Evolutionary conservation across 1,139 yeast genomes (phyloP).

Genomic region (Geotrichum australiense): DNA sequence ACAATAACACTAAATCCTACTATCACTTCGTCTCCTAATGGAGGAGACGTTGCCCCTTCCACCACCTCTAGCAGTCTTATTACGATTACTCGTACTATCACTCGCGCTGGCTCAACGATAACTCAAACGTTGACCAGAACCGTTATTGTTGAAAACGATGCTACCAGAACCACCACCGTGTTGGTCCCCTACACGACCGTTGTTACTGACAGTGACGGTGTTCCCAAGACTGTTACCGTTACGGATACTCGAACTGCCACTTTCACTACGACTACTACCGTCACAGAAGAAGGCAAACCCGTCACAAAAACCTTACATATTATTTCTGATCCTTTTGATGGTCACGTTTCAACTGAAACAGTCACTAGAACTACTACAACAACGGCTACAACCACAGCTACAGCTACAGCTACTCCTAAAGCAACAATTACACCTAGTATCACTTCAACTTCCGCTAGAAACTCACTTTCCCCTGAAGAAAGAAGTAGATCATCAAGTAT

Average conservation of each 20-base stretch:
- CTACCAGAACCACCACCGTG: conserved; percentile 3
- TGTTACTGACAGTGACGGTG: not conserved
- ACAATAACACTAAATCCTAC: conserved; percentile 5
- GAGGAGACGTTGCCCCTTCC: not conserved
- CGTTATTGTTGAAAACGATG: not conserved
- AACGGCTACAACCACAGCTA: conserved; percentile 2
- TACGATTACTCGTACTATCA: conserved; percentile 7
- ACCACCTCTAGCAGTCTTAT: conserved; percentile 5
- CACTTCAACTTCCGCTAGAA: conserved; percentile 39
- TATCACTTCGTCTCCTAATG: conserved; percentile 3
- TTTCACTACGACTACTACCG: conserved; percentile 2
- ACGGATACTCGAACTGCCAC: conserved; percentile 6
- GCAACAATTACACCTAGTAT: not conserved
- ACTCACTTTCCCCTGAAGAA: conserved; percentile 34
- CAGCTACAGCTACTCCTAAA: conserved; percentile 2
- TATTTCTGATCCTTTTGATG: conserved; percentile 1
- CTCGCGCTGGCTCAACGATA: not conserved
- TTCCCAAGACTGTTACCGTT: conserved; percentile 7
- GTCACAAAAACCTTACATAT: too few relatives aligned
- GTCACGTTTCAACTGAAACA: not conserved
- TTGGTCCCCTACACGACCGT: conserved; percentile 1
- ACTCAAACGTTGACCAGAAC: conserved; percentile 8
- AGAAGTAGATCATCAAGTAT: too few relatives aligned
- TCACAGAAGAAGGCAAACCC: not conserved
- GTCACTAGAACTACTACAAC: conserved; percentile 3